Percentiles rank a stretch among this genome's conserved stretches.
These are phyloP conservation scores for Hypoxylon crocopeplum DNA, from an alignment of 495 filamentous ascomycete genomes.

Conservation along the genomic window DNA sequence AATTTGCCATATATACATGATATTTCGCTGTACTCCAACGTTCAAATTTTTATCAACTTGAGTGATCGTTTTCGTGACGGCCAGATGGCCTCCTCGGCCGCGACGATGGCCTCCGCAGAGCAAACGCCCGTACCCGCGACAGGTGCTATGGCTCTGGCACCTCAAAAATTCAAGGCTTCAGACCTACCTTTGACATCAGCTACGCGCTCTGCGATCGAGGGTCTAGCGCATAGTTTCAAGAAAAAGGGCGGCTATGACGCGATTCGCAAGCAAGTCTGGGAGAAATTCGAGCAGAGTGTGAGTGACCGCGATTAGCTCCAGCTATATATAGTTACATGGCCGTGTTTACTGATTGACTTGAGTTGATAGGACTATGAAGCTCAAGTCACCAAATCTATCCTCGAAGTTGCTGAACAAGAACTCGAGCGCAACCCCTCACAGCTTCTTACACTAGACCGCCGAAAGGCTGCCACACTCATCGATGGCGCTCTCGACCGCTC, in stretches of 20 bases:
- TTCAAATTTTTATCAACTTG: not conserved
- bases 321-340: not conserved
- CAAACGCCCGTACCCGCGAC: slow-evolving; percentile 40
- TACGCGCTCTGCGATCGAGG: slow-evolving; percentile 77
- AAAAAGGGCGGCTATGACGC: slow-evolving; percentile 90
- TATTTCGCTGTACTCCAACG: not conserved
- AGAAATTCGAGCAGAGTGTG: slow-evolving; percentile 79
- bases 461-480: slow-evolving; percentile 81
- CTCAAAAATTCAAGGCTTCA: slow-evolving; percentile 81
- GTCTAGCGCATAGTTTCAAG: slow-evolving; percentile 80
- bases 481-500: slow-evolving; percentile 86
- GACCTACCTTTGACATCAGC: slow-evolving; percentile 78
- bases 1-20: not conserved
- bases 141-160: slow-evolving; percentile 50
- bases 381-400: slow-evolving; percentile 68
- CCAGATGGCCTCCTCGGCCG: slow-evolving; percentile 37
- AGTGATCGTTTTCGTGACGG: slow-evolving; percentile 10
- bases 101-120: slow-evolving; percentile 53
- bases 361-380: slow-evolving; percentile 66
- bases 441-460: slow-evolving; percentile 76
- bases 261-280: slow-evolving; percentile 82
- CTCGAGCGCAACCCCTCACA: slow-evolving; percentile 77
- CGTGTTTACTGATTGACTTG: slow-evolving; percentile 3
- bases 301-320: slow-evolving; percentile 35
- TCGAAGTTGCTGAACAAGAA: slow-evolving; percentile 77